Evolutionary conservation across 305 asterid genomes (phyloP).

Genomic region (Solanum aculeatissimum): DNA sequence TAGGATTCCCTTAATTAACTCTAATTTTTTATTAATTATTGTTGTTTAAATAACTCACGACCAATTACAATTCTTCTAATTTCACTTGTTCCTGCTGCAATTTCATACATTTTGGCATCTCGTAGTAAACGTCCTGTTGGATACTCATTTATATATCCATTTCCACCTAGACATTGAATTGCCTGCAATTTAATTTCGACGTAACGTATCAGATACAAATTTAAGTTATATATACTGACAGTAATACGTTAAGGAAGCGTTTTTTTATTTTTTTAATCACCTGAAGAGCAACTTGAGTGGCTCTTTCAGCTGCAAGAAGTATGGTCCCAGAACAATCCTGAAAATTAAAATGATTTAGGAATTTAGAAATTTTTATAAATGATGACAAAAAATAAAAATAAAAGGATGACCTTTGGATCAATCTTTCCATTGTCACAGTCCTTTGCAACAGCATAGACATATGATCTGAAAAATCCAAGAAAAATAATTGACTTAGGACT

Average conservation of each 20-base stretch:
- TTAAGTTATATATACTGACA: neutral
- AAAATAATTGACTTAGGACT: neutral
- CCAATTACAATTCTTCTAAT: conserved; percentile 80
- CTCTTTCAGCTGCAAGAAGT: conserved; percentile 82
- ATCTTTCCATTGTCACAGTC: conserved; percentile 71
- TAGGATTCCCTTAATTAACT: neutral
- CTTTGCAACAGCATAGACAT: conserved; percentile 85
- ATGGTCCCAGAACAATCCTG: conserved; percentile 95
- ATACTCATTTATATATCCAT: conserved; percentile 90
- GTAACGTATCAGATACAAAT: neutral
- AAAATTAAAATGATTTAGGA: neutral
- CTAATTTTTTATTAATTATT: neutral
- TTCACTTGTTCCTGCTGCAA: conserved; percentile 96
- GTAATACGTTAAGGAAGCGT: neutral
- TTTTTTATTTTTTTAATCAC: conserved; percentile 17
- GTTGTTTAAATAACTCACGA: conserved; percentile 49
- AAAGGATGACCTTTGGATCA: conserved; percentile 44
- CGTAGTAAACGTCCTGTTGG: conserved; percentile 84
- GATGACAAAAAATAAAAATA: neutral
- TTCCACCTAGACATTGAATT: conserved; percentile 87
- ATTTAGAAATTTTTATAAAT: neutral
- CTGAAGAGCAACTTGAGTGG: conserved; percentile 98
- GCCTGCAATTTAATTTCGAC: conserved; percentile 37
- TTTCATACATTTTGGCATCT: conserved; percentile 85
- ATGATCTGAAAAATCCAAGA: conserved; percentile 40